Evolutionary conservation across 1,284 basidiomycete species (phyloP).

Genomic region (Leccinum fuscescens): DNA sequence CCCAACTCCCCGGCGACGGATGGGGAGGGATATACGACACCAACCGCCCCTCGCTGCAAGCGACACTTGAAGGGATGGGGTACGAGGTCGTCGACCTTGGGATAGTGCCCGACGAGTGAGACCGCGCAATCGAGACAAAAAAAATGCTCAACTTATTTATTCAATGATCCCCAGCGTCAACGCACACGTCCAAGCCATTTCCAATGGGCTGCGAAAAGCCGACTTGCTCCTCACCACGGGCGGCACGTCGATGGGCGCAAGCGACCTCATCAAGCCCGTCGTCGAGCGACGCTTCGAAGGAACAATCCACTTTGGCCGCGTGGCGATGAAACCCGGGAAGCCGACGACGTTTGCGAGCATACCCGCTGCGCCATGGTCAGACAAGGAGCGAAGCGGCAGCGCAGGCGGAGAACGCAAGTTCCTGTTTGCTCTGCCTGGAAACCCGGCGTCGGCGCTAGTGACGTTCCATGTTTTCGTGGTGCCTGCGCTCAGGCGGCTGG

Average conservation of each 20-base stretch:
- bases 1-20: too few relatives aligned
- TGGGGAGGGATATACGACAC: too few relatives aligned
- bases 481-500: conserved; percentile 72
- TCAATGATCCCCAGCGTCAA: conserved; percentile 44
- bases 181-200: conserved; percentile 59
- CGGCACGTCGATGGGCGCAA: conserved; percentile 88
- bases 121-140: background rate
- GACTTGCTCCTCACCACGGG: conserved; percentile 84
- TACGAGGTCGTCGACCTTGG: conserved; percentile 81
- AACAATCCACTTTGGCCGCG: conserved; percentile 77
- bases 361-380: conserved; percentile 31
- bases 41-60: too few relatives aligned
- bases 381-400: conserved; percentile 12
- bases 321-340: conserved; percentile 72
- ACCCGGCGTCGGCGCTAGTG: conserved; percentile 87
- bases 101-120: conserved; percentile 70
- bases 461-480: conserved; percentile 85
- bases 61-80: conserved; percentile 65
- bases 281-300: conserved; percentile 78
- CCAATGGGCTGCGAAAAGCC: conserved; percentile 55
- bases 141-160: background rate
- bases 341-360: conserved; percentile 87
- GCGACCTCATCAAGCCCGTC: conserved; percentile 83
- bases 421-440: conserved; percentile 84
- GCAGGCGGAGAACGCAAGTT: conserved; percentile 43